Evolutionary conservation across 1,139 yeast genomes (phyloP), one percentile per base, ranked within the genome.

Genomic region (Blastobotrys raffinosifermentans): DNA sequence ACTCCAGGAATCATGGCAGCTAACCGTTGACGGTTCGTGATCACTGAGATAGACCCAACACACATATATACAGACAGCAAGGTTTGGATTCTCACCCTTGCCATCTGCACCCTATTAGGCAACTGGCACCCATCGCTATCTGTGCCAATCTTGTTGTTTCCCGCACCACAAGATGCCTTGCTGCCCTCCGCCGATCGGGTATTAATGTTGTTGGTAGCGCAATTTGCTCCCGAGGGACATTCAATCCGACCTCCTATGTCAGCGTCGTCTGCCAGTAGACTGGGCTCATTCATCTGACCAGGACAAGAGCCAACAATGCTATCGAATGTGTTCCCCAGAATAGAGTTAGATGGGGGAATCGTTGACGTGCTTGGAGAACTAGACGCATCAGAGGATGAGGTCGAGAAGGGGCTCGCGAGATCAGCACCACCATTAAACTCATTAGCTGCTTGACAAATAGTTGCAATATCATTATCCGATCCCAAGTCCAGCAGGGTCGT

Each of bases 401-500:
- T 10, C 7, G 27, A 25, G 7, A n/a, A 6, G 5, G 27, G 27
- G 7, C 15, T n/a, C 15, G 15, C 15, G 11, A n/a, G 27, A 19
- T 9, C 9, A 8, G 27, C 27, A n/a, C 13, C 7, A 7, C 27
- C 14, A 14, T 26, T 20, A 9, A 11, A 10, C 6, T 17, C 11
- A 10, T 10, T 17, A 9, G 18, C 18, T 13, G 18, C 11, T 4
- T 8, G 5, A 13, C 21, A 19, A 7, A 32, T 18, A 10, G 18
- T 29, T 10, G 19, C 15, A n/a, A 32, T 8, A 25, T 32, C 35
- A 9, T 15, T 16, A 8, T 32, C 35, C n/a, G 18, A 21, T 13
- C 35, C 35, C 23, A 32, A 11, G n/a, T 19, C 19, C 25, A 32
- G 18, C 14, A 29, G 23, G 7, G 26, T 18, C 4, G 35, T 23